Evolutionary conservation across 352 stramenopile genomes (phyloP).

Genomic region (Globisporangium apiculatum): DNA sequence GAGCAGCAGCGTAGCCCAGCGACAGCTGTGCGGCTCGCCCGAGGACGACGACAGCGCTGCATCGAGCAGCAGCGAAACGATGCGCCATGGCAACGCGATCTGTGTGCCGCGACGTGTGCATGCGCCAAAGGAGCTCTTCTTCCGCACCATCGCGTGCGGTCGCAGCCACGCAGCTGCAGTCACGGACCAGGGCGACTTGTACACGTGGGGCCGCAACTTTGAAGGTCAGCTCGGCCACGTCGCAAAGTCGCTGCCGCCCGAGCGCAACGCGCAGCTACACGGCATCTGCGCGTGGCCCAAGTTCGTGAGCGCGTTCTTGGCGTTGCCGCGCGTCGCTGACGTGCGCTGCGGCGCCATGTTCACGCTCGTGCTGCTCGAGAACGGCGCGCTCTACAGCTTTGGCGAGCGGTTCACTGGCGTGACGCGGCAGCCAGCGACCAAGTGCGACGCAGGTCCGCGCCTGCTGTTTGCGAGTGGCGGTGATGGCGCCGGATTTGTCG

Average conservation of each 20-base stretch:
- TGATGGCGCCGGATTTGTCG: conserved; percentile 33
- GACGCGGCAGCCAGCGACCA: conserved; percentile 10
- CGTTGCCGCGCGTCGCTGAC: conserved; percentile 27
- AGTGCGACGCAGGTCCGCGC: conserved; percentile 14
- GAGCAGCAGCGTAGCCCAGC: conserved; percentile 8
- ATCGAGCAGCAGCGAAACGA: neutral
- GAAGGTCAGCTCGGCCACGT: conserved; percentile 82
- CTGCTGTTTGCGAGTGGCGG: conserved; percentile 23
- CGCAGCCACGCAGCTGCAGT: conserved; percentile 61
- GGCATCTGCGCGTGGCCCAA: conserved; percentile 72
- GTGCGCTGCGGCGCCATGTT: conserved; percentile 76
- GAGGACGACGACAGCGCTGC: conserved; percentile 9
- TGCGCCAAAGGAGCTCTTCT: conserved; percentile 36
- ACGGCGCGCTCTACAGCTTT: conserved; percentile 70
- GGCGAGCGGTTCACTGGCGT: conserved; percentile 52
- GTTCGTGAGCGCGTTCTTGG: conserved; percentile 54
- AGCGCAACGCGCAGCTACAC: conserved; percentile 28
- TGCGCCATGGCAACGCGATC: conserved; percentile 9
- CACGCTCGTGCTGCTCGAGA: conserved; percentile 54
- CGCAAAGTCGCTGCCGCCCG: conserved; percentile 21
- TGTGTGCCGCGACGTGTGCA: conserved; percentile 28
- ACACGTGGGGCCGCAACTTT: conserved; percentile 85
- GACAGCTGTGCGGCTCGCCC: conserved; percentile 3
- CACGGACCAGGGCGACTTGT: conserved; percentile 76
- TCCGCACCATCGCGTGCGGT: conserved; percentile 64